phyloP scores from a whole-genome alignment of 352 stramenopile genomes.

The Stramenopiles sp. region DNA sequence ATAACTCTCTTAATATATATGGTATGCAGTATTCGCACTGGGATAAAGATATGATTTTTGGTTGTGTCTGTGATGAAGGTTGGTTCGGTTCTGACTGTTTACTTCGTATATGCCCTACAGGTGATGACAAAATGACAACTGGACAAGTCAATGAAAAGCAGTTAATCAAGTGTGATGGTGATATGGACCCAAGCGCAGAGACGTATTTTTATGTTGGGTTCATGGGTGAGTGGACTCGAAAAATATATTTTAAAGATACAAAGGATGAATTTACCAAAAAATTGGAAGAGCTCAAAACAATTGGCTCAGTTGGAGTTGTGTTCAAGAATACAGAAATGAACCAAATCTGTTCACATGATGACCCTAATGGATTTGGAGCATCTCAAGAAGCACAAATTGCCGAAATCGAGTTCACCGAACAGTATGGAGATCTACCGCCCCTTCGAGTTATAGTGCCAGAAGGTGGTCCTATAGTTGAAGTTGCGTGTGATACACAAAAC shows the following conservation, averaged over 20 bases:
- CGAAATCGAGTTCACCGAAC: slow-evolving; percentile 2
- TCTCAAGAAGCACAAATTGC: background rate
- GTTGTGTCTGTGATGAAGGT: slow-evolving; percentile 26
- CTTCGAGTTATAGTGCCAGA: background rate
- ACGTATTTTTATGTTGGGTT: slow-evolving; percentile 4
- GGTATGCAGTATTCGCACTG: slow-evolving; percentile 10
- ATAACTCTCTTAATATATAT: slow-evolving; percentile 22
- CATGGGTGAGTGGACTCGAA: background rate
- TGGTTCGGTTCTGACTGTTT: slow-evolving; percentile 49
- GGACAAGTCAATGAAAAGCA: slow-evolving; percentile 3
- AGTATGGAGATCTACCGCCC: background rate
- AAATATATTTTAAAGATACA: slow-evolving; percentile 5
- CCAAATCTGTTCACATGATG: background rate
- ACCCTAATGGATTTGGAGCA: background rate
- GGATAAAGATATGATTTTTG: slow-evolving; percentile 13
- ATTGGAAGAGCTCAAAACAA: slow-evolving; percentile 1
- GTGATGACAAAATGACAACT: slow-evolving; percentile 19
- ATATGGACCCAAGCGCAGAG: slow-evolving; percentile 16
- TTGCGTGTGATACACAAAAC: background rate
- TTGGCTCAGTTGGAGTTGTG: slow-evolving; percentile 1
- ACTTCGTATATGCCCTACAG: slow-evolving; percentile 28
- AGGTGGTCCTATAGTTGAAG: background rate
- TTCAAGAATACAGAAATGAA: slow-evolving; percentile 7
- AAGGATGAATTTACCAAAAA: slow-evolving; percentile 2
- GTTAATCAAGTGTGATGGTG: background rate